Evolutionary conservation across 2,329 filamentous ascomycete genomes (phyloP).

Genomic region (Fusarium praegraminearum): DNA sequence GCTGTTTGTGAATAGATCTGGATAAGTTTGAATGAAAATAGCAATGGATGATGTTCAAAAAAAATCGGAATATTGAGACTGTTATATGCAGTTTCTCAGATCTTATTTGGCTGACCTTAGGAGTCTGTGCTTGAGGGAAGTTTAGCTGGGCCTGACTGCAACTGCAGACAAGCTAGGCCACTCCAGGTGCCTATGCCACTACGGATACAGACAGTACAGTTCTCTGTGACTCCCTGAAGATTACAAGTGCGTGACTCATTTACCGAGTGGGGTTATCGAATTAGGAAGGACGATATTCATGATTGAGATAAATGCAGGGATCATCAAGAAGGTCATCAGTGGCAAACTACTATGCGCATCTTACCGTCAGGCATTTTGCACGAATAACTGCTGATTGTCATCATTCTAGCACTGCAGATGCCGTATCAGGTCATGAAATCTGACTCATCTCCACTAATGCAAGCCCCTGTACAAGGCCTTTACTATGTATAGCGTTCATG

Average conservation of each 20-base stretch:
- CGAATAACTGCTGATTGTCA: conserved; percentile 11
- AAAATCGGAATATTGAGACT: neutral
- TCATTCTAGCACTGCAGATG: too few relatives aligned
- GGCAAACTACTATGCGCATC: neutral
- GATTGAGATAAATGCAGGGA: neutral
- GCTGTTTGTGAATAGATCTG: neutral
- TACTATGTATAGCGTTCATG: too few relatives aligned
- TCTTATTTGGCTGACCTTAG: neutral
- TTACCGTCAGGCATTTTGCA: neutral
- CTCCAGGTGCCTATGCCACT: neutral
- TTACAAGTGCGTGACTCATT: neutral
- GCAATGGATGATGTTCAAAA: neutral
- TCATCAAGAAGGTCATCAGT: conserved; percentile 5
- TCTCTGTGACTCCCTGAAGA: neutral
- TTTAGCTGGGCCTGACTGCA: neutral
- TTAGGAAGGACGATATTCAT: conserved; percentile 20
- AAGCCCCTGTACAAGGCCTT: too few relatives aligned
- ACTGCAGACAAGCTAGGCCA: too few relatives aligned
- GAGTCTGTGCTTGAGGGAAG: too few relatives aligned
- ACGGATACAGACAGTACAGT: neutral
- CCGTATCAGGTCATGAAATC: too few relatives aligned
- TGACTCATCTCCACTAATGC: too few relatives aligned
- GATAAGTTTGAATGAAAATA: neutral
- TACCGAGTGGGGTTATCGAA: conserved; percentile 1
- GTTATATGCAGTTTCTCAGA: neutral